A percentile compares a stretch with the other conserved stretches of the same genome.
These are phyloP conservation scores for Polychytrium aggregatum DNA, from an alignment of 192 early-diverging fungal genomes.

Conservation along the genomic window DNA sequence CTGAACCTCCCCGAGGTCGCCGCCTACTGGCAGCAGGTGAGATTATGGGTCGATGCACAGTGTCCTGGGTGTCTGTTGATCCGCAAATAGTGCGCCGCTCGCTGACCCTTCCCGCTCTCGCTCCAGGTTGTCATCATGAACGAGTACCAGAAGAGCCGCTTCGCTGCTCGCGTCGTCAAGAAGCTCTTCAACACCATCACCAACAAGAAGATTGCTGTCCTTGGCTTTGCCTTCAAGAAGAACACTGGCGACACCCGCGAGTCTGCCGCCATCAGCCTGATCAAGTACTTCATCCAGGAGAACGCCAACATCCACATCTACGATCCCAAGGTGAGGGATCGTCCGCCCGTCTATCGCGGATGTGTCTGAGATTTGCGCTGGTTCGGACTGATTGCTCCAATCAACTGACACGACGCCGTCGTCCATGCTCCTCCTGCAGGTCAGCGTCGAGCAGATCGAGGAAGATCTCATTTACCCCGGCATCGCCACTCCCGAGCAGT, in stretches of 20 bases:
- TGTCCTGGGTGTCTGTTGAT: no score
- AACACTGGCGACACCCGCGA: slow-evolving; percentile 89
- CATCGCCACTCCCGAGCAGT: slow-evolving; percentile 17
- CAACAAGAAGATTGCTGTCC: slow-evolving; percentile 64
- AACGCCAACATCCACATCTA: slow-evolving; percentile 68
- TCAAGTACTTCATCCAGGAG: slow-evolving; percentile 67
- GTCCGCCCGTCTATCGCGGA: no score
- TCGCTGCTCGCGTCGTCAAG: slow-evolving; percentile 59
- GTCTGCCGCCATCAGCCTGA: slow-evolving; percentile 78
- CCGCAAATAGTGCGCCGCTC: background rate
- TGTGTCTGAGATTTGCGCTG: no score
- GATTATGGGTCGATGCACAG: no score
- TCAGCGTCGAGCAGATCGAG: slow-evolving; percentile 11
- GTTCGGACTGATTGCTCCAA: no score
- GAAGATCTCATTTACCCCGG: slow-evolving; percentile 14
- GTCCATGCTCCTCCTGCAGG: no score
- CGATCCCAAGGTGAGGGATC: slow-evolving; percentile 77
- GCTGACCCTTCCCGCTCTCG: background rate
- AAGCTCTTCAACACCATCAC: slow-evolving; percentile 69
- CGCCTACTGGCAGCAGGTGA: slow-evolving; percentile 83
- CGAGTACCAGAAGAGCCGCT: slow-evolving; percentile 82
- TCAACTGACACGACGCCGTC: no score
- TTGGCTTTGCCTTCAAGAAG: slow-evolving; percentile 93
- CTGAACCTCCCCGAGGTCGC: slow-evolving; percentile 81
- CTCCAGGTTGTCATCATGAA: slow-evolving; percentile 84